Percentiles rank a stretch among this genome's conserved stretches.
Conservation (phyloP, 2,329 filamentous ascomycete species). For the Rosellinia necatrix region DNA sequence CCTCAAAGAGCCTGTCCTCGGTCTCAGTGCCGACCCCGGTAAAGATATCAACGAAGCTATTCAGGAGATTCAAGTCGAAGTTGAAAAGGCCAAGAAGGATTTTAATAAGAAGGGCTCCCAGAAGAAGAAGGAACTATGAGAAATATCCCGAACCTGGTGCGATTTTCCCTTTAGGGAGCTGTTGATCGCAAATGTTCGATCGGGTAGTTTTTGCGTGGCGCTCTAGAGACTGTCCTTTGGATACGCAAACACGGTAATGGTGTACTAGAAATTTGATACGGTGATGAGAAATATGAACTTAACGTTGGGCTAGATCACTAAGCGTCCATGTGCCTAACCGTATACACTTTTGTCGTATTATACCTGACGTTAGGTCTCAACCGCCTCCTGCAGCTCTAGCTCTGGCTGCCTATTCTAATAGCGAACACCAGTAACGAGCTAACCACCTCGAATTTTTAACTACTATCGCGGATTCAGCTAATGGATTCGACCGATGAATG, state of each 20-base stretch:
- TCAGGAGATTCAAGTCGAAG: slow-evolving; percentile 72
- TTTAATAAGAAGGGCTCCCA: slow-evolving; percentile 11
- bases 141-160: neutral
- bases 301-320: too few species aligned
- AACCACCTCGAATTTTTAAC: too few species aligned
- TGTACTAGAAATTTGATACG: neutral
- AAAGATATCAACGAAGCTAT: slow-evolving; percentile 79
- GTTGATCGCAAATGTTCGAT: neutral
- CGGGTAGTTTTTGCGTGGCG: slow-evolving; percentile 1
- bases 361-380: too few species aligned
- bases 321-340: too few species aligned
- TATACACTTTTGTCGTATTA: too few species aligned
- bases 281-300: slow-evolving; percentile 13
- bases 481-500: too few species aligned
- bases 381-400: too few species aligned
- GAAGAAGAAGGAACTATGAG: slow-evolving; percentile 23
- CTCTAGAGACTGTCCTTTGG: neutral
- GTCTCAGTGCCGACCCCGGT: slow-evolving; percentile 77
- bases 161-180: neutral
- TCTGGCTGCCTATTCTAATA: too few species aligned
- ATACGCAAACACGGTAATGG: neutral
- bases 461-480: too few species aligned
- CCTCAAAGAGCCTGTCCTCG: slow-evolving; percentile 68
- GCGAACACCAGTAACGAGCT: too few species aligned
- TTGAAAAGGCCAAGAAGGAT: slow-evolving; percentile 58